Percentiles rank a stretch among this genome's conserved stretches.
phyloP scores from a whole-genome alignment of 306 rosid species.

The Dicorynia guianensis region DNA sequence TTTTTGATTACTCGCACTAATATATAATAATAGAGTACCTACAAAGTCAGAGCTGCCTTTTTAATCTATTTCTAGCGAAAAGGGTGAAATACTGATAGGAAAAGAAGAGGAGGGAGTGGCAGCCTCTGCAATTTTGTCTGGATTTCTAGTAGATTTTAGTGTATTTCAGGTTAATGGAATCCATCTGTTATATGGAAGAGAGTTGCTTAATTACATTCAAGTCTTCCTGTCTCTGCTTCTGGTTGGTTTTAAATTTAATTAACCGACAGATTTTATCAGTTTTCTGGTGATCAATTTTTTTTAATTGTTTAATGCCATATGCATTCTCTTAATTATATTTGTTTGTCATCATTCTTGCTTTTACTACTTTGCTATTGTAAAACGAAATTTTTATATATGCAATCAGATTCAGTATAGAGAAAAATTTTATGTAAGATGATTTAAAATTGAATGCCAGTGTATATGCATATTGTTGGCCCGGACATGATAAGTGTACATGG shows the following conservation, averaged over 20 bases:
- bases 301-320: not conserved
- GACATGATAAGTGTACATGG: too few relatives aligned
- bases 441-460: too few relatives aligned
- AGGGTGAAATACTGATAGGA: not conserved
- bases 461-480: too few relatives aligned
- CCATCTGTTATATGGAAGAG: constrained; percentile 22
- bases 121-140: constrained; percentile 54
- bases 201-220: not conserved
- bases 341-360: not conserved
- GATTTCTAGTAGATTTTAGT: constrained; percentile 7
- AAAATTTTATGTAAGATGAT: too few relatives aligned
- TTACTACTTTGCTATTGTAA: too few relatives aligned
- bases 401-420: too few relatives aligned
- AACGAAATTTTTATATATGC: too few relatives aligned
- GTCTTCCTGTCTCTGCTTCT: not conserved
- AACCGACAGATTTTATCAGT: not conserved
- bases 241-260: not conserved
- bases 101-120: constrained; percentile 15
- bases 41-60: constrained; percentile 43
- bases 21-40: constrained; percentile 12
- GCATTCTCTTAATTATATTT: not conserved
- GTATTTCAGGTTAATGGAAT: constrained; percentile 5
- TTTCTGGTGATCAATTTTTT: too few relatives aligned
- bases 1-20: constrained; percentile 3
- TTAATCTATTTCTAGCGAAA: constrained; percentile 27